Evolutionary conservation across 2,329 filamentous ascomycete genomes (phyloP).

Genomic region (Claviceps sp.): DNA sequence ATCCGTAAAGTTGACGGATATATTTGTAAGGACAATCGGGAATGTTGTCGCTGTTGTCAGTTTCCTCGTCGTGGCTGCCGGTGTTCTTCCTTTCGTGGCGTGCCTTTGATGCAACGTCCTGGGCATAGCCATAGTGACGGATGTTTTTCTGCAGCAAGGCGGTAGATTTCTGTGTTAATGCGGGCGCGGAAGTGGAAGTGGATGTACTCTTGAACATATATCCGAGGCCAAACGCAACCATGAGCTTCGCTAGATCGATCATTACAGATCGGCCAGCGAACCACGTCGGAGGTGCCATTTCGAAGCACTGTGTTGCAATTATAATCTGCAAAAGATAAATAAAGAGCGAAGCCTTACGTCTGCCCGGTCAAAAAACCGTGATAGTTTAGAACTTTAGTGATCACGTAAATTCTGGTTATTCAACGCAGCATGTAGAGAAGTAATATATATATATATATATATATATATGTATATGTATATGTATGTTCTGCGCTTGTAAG

Average conservation of each 20-base stretch:
- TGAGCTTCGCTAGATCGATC: background rate
- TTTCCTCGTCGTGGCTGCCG: no score
- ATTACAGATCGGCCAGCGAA: background rate
- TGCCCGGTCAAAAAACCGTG: no score
- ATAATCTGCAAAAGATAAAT: no score
- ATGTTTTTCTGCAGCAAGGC: background rate
- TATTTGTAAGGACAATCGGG: conserved; percentile 8
- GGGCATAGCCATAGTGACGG: background rate
- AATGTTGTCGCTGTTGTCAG: background rate
- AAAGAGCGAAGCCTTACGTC: no score
- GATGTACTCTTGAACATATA: background rate
- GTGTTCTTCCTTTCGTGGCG: no score
- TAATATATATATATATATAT: no score
- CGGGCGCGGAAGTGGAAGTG: background rate
- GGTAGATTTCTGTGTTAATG: background rate
- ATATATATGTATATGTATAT: no score
- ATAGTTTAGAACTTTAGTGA: no score
- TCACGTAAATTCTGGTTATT: no score
- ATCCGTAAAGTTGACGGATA: conserved; percentile 7
- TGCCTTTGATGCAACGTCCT: background rate
- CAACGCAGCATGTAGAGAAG: no score
- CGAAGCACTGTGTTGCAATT: background rate
- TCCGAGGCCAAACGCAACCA: conserved; percentile 1
- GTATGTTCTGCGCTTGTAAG: no score
- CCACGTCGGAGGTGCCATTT: background rate